Conservation (phyloP, 2,329 filamentous ascomycete species). For the Calonectria fujianensis region DNA sequence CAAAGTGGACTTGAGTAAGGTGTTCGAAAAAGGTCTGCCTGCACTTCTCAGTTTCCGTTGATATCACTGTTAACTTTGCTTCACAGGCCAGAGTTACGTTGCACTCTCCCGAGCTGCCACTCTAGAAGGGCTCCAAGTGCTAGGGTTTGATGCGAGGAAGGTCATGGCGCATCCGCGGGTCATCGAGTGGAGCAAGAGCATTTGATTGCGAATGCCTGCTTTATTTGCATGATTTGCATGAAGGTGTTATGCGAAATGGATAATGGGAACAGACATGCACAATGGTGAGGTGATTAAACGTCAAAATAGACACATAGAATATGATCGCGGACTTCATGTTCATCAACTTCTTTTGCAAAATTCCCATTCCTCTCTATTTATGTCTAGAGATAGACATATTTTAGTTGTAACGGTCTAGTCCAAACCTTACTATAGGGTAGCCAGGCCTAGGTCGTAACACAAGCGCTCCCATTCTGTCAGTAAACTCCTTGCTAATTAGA, state of each 20-base stretch:
- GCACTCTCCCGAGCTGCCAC: constrained; percentile 8
- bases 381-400: too few relatives aligned
- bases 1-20: constrained; percentile 11
- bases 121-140: neutral
- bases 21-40: neutral
- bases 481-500: too few relatives aligned
- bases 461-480: too few relatives aligned
- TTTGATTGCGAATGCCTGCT: too few relatives aligned
- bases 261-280: neutral
- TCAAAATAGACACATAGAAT: too few relatives aligned
- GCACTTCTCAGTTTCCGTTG: neutral
- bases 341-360: too few relatives aligned
- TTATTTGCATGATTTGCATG: neutral
- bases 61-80: neutral
- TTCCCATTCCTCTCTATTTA: too few relatives aligned
- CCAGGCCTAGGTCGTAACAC: too few relatives aligned
- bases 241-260: neutral
- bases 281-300: too few relatives aligned
- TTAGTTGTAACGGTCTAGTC: too few relatives aligned
- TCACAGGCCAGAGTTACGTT: constrained; percentile 2
- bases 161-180: constrained; percentile 8
- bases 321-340: too few relatives aligned
- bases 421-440: too few relatives aligned
- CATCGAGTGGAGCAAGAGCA: constrained; percentile 6
- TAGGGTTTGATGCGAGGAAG: neutral